phyloP scores from a whole-genome alignment of 2,329 filamentous ascomycete genomes.

The Exophiala bonariae region DNA sequence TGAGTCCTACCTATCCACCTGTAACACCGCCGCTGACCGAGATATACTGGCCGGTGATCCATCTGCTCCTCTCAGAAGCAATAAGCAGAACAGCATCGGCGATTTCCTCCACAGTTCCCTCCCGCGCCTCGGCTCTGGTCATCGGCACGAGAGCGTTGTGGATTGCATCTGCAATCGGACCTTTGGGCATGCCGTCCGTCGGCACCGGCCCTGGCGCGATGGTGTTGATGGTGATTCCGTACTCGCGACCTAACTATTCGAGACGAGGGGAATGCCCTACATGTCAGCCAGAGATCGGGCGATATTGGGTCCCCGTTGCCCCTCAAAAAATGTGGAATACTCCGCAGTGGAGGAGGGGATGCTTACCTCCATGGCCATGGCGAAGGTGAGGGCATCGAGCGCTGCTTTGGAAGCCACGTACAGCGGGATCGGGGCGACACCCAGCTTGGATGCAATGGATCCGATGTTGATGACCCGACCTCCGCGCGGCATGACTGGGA shows the following conservation, averaged over 20 bases:
- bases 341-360: background rate
- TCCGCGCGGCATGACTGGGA: conserved; percentile 32
- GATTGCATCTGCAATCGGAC: conserved; percentile 48
- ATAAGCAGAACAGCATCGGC: conserved; percentile 49
- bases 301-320: too few species aligned
- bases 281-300: conserved; percentile 3
- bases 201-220: conserved; percentile 56
- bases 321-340: background rate
- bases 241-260: conserved; percentile 34
- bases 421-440: conserved; percentile 30
- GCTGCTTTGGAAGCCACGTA: conserved; percentile 60
- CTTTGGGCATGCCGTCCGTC: conserved; percentile 53
- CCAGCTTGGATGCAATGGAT: conserved; percentile 21
- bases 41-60: conserved; percentile 51
- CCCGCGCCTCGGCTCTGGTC: conserved; percentile 45
- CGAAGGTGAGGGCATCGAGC: conserved; percentile 58
- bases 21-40: conserved; percentile 44
- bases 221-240: conserved; percentile 53
- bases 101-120: conserved; percentile 53
- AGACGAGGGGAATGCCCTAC: too few species aligned
- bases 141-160: conserved; percentile 48
- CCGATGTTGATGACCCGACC: conserved; percentile 49
- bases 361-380: conserved; percentile 55
- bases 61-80: conserved; percentile 37
- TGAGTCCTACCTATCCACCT: too few species aligned